Evolutionary conservation across 306 rosid species (phyloP).

Genomic region (Pyrus betulifolia): DNA sequence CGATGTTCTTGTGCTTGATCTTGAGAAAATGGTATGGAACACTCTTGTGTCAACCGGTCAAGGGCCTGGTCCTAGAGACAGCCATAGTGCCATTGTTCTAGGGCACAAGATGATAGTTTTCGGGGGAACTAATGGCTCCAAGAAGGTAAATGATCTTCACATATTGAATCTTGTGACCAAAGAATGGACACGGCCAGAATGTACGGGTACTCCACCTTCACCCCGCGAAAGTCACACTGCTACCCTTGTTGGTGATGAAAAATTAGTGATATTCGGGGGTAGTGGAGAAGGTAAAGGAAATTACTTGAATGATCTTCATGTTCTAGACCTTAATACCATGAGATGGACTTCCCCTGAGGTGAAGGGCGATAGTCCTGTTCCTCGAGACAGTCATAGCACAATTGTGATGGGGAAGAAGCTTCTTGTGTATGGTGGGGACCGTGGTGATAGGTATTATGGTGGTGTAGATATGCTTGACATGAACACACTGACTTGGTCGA

Average conservation of each 20-base stretch:
- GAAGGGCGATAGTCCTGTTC: conserved; percentile 73
- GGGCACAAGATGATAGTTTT: conserved; percentile 72
- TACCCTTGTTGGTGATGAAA: conserved; percentile 61
- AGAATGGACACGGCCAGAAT: conserved; percentile 66
- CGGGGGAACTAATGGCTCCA: conserved; percentile 91
- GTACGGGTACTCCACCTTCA: conserved; percentile 70
- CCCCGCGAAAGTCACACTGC: conserved; percentile 93
- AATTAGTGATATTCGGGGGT: conserved; percentile 79
- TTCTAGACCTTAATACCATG: conserved; percentile 68
- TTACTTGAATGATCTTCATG: conserved; percentile 78
- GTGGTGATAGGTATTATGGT: conserved; percentile 81
- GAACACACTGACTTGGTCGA: conserved; percentile 81
- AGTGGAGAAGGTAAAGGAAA: conserved; percentile 91
- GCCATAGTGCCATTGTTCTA: conserved; percentile 71
- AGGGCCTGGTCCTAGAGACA: conserved; percentile 92
- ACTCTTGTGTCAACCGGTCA: conserved; percentile 53
- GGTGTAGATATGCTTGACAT: conserved; percentile 70
- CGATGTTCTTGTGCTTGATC: conserved; percentile 69
- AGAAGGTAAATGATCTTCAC: conserved; percentile 78
- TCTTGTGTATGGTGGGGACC: conserved; percentile 87
- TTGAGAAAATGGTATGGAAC: conserved; percentile 73
- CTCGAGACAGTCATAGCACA: conserved; percentile 83
- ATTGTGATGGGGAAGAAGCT: conserved; percentile 70
- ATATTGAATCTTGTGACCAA: conserved; percentile 58
- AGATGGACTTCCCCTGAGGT: conserved; percentile 63